Percentiles rank a stretch among this genome's conserved stretches.
These are phyloP conservation scores for Trifolium subterraneum DNA, from an alignment of 306 rosid species.

Conservation along the genomic window DNA sequence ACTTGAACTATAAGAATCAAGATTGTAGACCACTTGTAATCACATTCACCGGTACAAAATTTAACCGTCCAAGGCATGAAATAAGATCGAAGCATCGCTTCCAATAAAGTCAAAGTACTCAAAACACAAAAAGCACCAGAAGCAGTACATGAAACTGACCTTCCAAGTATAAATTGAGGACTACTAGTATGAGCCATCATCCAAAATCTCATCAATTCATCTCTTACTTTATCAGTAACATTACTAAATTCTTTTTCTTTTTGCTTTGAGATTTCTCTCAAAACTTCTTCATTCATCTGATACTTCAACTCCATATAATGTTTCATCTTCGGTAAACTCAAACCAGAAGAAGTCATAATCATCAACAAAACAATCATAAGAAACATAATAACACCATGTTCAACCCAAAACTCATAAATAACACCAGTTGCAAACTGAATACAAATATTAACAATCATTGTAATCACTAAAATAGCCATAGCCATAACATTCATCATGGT, in stretches of 20 bases:
- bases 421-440: conserved; percentile 85
- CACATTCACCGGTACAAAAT: conserved; percentile 73
- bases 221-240: conserved; percentile 42
- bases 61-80: conserved; percentile 57
- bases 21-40: conserved; percentile 75
- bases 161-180: conserved; percentile 89
- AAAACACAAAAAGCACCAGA: conserved; percentile 83
- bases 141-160: conserved; percentile 82
- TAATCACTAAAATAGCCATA: conserved; percentile 71
- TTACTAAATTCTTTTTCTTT: neutral
- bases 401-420: conserved; percentile 73
- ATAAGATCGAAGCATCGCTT: conserved; percentile 67
- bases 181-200: conserved; percentile 85
- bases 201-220: conserved; percentile 65
- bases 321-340: conserved; percentile 64
- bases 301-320: conserved; percentile 58
- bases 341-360: conserved; percentile 59
- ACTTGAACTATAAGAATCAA: conserved; percentile 67
- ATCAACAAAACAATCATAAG: conserved; percentile 73
- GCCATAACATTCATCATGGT: conserved; percentile 73
- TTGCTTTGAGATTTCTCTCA: conserved; percentile 43
- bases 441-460: conserved; percentile 73
- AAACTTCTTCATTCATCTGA: conserved; percentile 48
- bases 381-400: conserved; percentile 59
- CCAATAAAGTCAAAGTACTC: conserved; percentile 58